Percentiles rank a stretch among this genome's conserved stretches.
These are phyloP conservation scores for Podosphaera fusca DNA, from an alignment of 2,329 filamentous ascomycete genomes.

Conservation along the genomic window DNA sequence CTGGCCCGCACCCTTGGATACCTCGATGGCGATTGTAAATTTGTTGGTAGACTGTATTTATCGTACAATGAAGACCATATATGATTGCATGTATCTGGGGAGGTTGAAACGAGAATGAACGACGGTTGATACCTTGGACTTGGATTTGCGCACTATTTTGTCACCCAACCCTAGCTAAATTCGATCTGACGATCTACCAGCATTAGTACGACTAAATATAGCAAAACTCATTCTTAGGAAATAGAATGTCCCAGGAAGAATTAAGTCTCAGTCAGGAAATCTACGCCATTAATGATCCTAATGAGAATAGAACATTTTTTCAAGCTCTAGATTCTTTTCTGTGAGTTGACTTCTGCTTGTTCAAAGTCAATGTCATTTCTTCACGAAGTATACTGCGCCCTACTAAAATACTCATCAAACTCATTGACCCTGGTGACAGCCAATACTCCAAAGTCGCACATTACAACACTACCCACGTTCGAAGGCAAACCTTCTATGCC, in stretches of 20 bases:
- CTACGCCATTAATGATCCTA: conserved; percentile 30
- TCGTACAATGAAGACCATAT: neutral
- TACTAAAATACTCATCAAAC: neutral
- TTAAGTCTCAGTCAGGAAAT: conserved; percentile 27
- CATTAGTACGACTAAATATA: neutral
- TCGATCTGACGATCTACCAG: too few relatives aligned
- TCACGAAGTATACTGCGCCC: neutral
- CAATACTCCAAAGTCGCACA: conserved; percentile 72
- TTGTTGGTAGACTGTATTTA: neutral
- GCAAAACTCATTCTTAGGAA: neutral
- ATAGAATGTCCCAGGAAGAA: conserved; percentile 4
- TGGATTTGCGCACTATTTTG: neutral
- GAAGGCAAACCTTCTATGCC: conserved; percentile 82
- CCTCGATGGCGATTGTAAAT: conserved; percentile 2
- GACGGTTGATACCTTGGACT: neutral
- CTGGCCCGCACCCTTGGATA: neutral
- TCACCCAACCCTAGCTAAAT: too few relatives aligned
- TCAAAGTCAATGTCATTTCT: neutral
- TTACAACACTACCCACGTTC: conserved; percentile 72
- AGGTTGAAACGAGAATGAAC: neutral
- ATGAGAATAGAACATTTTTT: conserved; percentile 61
- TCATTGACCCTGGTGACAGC: conserved; percentile 21
- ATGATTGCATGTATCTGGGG: neutral
- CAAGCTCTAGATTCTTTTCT: conserved; percentile 72
- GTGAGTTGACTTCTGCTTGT: conserved; percentile 28